A percentile compares a stretch with the other conserved stretches of the same genome.
phyloP scores from a whole-genome alignment of 768 basidiomycete genomes.

The Boletus fagicola region DNA sequence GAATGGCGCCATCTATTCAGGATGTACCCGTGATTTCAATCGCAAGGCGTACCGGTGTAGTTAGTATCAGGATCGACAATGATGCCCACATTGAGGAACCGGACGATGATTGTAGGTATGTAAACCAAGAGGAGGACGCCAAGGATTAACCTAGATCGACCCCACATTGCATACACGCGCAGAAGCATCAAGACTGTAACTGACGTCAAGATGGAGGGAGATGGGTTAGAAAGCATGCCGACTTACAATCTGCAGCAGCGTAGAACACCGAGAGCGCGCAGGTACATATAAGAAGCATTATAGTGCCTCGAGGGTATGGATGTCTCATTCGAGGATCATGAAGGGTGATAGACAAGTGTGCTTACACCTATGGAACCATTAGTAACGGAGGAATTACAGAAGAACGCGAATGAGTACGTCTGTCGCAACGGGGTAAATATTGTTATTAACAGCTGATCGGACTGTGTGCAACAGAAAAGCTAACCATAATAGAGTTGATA shows the following conservation, averaged over 20 bases:
- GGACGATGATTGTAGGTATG: background rate
- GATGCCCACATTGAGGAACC: background rate
- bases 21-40: too few species aligned
- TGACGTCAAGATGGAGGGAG: background rate
- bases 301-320: background rate
- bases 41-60: background rate
- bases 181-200: too few species aligned
- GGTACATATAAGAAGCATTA: background rate
- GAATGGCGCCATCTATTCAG: background rate
- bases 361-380: too few species aligned
- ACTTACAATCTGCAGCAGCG: constrained; percentile 5
- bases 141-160: too few species aligned
- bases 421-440: background rate
- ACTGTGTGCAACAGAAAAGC: background rate
- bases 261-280: background rate
- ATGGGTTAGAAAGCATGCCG: background rate
- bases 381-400: too few species aligned
- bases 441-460: background rate
- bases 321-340: too few species aligned
- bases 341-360: too few species aligned
- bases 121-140: constrained; percentile 6
- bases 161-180: too few species aligned
- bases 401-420: background rate
- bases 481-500: background rate
- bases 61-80: background rate